phyloP scores from a whole-genome alignment of 225 moss, liverwort and hornwort species.

The Sphagnum contortum region DNA sequence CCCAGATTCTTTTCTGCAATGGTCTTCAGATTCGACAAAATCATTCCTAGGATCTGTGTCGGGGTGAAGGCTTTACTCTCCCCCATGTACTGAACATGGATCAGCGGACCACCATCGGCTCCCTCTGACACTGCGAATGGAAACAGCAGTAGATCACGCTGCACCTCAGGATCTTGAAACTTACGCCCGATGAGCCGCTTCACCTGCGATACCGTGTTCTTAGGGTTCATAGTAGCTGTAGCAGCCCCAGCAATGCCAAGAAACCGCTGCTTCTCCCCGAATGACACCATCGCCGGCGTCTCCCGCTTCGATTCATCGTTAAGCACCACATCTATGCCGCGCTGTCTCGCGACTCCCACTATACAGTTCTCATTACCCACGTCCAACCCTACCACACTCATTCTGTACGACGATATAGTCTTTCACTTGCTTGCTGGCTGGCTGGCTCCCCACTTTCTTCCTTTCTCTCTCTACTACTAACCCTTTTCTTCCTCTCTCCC shows the following conservation, averaged over 20 bases:
- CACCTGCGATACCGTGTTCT: conserved; percentile 89
- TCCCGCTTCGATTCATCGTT: conserved; percentile 99
- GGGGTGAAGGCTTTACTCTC: conserved; percentile 77
- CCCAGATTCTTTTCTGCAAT: conserved; percentile 98
- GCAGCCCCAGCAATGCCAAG: conserved; percentile 85
- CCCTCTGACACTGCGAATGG: conserved; percentile 79
- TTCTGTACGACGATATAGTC: conserved; percentile 23
- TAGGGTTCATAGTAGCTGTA: conserved; percentile 87
- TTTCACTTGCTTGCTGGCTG: too few relatives aligned
- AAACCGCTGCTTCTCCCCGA: conserved; percentile 97
- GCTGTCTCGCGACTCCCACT: conserved; percentile 91
- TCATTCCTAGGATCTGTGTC: conserved; percentile 86
- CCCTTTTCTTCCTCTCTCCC: too few relatives aligned
- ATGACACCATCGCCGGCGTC: conserved; percentile 97
- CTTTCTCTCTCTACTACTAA: too few relatives aligned
- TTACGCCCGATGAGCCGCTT: conserved; percentile 91
- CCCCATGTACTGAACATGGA: conserved; percentile 75
- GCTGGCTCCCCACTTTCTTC: too few relatives aligned
- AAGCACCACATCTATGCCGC: conserved; percentile 96
- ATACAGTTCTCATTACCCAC: conserved; percentile 99
- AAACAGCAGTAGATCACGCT: conserved; percentile 73
- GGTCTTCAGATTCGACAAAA: conserved; percentile 77
- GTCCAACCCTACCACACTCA: conserved; percentile 98
- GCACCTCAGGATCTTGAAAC: conserved; percentile 91
- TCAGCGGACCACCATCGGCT: conserved; percentile 53